phyloP scores from a whole-genome alignment of 345 rosid species.

The Pugionium cornutum region DNA sequence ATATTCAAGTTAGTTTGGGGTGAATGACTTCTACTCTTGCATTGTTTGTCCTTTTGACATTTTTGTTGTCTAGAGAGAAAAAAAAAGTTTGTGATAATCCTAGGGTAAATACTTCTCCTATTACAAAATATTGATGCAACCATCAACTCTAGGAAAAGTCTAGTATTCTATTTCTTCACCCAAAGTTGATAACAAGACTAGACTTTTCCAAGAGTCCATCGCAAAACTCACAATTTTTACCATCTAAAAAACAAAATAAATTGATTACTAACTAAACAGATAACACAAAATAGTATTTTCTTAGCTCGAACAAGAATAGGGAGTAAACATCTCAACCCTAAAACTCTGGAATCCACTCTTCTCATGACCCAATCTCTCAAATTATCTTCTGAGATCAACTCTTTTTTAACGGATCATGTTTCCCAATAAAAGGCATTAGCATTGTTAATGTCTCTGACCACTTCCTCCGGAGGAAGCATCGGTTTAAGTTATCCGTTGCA shows the following conservation, averaged over 20 bases:
- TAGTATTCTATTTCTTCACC: no score
- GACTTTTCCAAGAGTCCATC: neutral
- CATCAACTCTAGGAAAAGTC: no score
- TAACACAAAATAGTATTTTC: slow-evolving; percentile 47
- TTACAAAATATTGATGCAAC: no score
- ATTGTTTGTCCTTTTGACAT: neutral
- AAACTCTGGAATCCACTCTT: slow-evolving; percentile 54
- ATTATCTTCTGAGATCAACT: slow-evolving; percentile 44
- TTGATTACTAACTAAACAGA: neutral
- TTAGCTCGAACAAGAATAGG: slow-evolving; percentile 77
- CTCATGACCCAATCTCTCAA: slow-evolving; percentile 51
- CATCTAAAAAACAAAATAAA: neutral
- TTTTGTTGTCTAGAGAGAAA: neutral
- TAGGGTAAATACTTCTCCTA: no score
- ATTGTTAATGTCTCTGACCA: slow-evolving; percentile 5
- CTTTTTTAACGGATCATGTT: slow-evolving; percentile 38
- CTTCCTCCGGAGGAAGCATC: slow-evolving; percentile 21
- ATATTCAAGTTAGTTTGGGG: slow-evolving; percentile 32
- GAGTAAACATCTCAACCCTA: slow-evolving; percentile 50
- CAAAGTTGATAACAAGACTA: no score
- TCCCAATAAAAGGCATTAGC: slow-evolving; percentile 29
- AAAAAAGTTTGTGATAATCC: neutral
- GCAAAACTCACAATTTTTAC: neutral
- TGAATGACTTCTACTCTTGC: slow-evolving; percentile 12
- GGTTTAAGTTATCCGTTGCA: slow-evolving; percentile 24